Base-by-base conservation (phyloP, 2,329 filamentous ascomycete genomes). In the Cladophialophora exuberans region DNA sequence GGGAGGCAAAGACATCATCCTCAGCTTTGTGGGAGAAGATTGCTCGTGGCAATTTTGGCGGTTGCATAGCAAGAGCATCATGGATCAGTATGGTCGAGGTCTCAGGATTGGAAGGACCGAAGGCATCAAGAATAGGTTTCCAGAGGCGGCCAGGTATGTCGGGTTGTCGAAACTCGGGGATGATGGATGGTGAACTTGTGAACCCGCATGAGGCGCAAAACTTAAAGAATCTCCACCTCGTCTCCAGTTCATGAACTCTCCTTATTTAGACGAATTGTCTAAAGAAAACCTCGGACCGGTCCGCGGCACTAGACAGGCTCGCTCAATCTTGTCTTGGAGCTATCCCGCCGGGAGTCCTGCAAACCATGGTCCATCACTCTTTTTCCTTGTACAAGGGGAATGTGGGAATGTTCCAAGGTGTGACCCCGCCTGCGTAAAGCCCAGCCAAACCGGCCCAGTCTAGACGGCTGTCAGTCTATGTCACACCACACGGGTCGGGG, bases 1-100 rank as follows among this genome's bases (percentile, higher is more conserved):
- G 0, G 69, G 67, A 7, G 66, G 67, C 1, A 54, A 64, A 10
- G 55, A 60, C 9, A 64, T 70, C 23, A 67, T 72, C 7, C 42
- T 55, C 25, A 65, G 60, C 28, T 70, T 71, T 45, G 54, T 57
- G 4, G 66, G 68, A 0, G 56, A 67, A 43, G 68, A 72, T 44
- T 70, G 68, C 43, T 65, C 63, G 1, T 70, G 67, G 67, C 68
- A 69, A 47, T 70, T 69, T 54, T 67, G 62, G 64, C 58, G 63
- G 10, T 67, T 70, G 28, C 68, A 71, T 38, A 45, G 48, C 10
- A 41, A 47, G 38, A 7, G 26, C 13, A 23, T 57, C 17, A 61
- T 67, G 61, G 41, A 48, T 2, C 26, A 60, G 3, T 58, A 39
- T 45, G 62, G 62, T n/a, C 50, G 50, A 4, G 35, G 41, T 1